Base-by-base conservation (phyloP, 768 basidiomycete species). In the Lactarius quietus region DNA sequence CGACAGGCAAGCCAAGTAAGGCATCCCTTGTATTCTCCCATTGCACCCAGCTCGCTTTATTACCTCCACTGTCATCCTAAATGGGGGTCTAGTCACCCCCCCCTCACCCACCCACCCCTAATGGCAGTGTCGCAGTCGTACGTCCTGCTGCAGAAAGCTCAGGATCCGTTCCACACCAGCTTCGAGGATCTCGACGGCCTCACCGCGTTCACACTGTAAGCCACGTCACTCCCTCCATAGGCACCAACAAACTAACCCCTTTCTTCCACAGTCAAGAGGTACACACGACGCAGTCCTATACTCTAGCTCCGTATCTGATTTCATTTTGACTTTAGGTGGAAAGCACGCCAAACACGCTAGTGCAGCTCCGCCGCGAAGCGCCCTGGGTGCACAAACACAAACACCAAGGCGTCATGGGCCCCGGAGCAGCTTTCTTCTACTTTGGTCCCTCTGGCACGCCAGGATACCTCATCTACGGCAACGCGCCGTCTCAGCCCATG, bases 361-460 rank as follows among this genome's bases (percentile, higher is more conserved):
- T 90, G 65, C 82, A 85, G 67, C 76, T 92, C 61, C 80, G 81
- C 45, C 84, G 90, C 20, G 88, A 92, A 70, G 74, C 79, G 0
- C 79, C 77, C 26, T 92, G 90, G 90, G 78, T 84, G 28, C 81
- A 85, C 70, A 85, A 84, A 62, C 85, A 90, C 71, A 83, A 84
- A 28, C 85, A 90, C 71, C 83, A 84, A 28, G 81, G 78, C 55
- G 85, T 91, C 68, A 87, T 90, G 85, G 90, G 90, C n/a, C 90
- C 90, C n/a, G 83, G 81, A 65, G 87, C 83, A 45, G 85, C 90
- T 6, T 90, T 82, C 72, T 83, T 91, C 66, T 92, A 90, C 71
- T 85, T 92, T 64, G 90, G 90, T 1, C 89, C 90, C 6, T 78
- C 78, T 48, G 81, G 79, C 61, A 70, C 79, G 3, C 81, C 83